phyloP scores from a whole-genome alignment of 306 rosid species.

The Spatholobus suberectus region DNA sequence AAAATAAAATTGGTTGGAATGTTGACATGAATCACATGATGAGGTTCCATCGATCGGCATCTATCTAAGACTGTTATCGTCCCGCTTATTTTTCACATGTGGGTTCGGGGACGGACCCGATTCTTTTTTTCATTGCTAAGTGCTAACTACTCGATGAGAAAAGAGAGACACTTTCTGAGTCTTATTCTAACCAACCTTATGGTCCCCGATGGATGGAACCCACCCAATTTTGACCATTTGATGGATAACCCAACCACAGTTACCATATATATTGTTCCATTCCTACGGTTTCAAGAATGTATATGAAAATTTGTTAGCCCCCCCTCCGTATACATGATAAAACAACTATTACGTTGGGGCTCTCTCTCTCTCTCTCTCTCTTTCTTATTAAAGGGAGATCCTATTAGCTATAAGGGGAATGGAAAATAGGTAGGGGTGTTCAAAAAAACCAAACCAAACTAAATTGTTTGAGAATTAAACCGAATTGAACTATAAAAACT shows the following conservation, averaged over 20 bases:
- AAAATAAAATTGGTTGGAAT: neutral
- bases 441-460: too few species aligned
- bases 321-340: too few species aligned
- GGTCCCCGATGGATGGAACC: slow-evolving; percentile 15
- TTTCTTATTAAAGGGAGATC: too few species aligned
- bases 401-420: neutral
- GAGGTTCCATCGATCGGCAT: slow-evolving; percentile 10
- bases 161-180: slow-evolving; percentile 24
- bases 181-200: slow-evolving; percentile 27
- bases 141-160: neutral
- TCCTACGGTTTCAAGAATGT: neutral
- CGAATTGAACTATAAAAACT: too few species aligned
- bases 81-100: neutral
- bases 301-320: too few species aligned
- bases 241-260: neutral
- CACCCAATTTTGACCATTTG: neutral
- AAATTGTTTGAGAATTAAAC: too few species aligned
- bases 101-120: slow-evolving; percentile 27
- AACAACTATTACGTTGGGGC: too few species aligned
- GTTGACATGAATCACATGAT: slow-evolving; percentile 34
- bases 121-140: neutral
- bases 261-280: neutral
- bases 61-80: neutral
- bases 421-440: too few species aligned
- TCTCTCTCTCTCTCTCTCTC: too few species aligned